A percentile compares a stretch with the other conserved stretches of the same genome.
phyloP scores from a whole-genome alignment of 2,329 filamentous ascomycete genomes.

The Stachybotrys echinatus region DNA sequence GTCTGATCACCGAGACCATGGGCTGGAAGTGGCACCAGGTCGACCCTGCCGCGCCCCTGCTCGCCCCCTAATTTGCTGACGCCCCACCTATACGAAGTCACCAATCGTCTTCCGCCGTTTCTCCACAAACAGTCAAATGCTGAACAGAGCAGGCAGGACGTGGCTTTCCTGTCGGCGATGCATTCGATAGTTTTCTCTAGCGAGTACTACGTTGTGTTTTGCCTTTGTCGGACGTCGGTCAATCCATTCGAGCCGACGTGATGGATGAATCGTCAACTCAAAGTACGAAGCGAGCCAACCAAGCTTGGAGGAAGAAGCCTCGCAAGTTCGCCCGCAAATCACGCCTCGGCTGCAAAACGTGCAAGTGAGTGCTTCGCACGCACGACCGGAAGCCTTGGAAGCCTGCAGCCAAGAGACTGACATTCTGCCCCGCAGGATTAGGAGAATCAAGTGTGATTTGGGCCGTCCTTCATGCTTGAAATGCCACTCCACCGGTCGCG shows the following conservation, averaged over 20 bases:
- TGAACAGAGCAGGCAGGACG: too few species aligned
- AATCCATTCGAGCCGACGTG: background rate
- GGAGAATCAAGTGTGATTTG: constrained; percentile 31
- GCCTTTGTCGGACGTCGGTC: background rate
- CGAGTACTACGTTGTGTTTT: background rate
- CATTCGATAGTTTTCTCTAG: too few species aligned
- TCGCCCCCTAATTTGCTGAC: too few species aligned
- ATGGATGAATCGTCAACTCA: constrained; percentile 6
- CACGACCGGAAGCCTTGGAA: background rate
- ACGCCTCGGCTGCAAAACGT: constrained; percentile 31
- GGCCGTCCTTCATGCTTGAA: constrained; percentile 26
- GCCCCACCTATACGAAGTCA: too few species aligned
- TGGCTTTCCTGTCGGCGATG: too few species aligned
- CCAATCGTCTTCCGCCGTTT: too few species aligned
- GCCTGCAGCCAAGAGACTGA: too few species aligned
- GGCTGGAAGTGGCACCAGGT: too few species aligned
- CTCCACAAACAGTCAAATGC: too few species aligned
- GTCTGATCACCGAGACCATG: too few species aligned
- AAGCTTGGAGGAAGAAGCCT: constrained; percentile 30
- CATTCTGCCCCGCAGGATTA: constrained; percentile 18
- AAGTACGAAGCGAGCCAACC: constrained; percentile 15
- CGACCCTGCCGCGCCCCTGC: background rate
- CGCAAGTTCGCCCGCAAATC: constrained; percentile 32
- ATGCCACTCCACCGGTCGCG: constrained; percentile 30
- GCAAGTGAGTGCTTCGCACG: constrained; percentile 25